Evolutionary conservation across 441 rosid species (phyloP).

Genomic region (Syzygium malaccense): DNA sequence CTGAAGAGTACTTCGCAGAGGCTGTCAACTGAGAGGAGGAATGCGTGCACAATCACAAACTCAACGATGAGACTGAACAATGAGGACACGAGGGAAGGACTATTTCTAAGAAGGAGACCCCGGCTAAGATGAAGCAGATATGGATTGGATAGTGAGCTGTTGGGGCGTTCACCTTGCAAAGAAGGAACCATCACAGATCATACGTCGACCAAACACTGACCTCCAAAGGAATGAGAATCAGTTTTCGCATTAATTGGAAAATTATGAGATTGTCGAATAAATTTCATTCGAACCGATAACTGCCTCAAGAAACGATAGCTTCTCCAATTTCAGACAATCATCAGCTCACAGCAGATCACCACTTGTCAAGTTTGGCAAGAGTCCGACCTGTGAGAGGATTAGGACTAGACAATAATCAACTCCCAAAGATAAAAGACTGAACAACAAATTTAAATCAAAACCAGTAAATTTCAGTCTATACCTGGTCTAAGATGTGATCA

Average conservation of each 20-base stretch:
- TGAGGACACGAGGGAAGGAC: background rate
- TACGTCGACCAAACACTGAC: background rate
- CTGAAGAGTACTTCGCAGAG: background rate
- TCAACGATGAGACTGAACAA: background rate
- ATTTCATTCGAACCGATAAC: background rate
- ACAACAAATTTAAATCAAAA: background rate
- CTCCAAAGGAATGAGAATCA: background rate
- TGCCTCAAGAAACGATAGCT: background rate
- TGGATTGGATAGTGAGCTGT: background rate
- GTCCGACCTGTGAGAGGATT: background rate
- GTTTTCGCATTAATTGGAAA: background rate
- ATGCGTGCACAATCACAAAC: background rate
- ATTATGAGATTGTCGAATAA: background rate
- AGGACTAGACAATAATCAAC: background rate
- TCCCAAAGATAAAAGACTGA: background rate
- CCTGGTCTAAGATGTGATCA: background rate
- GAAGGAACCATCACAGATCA: background rate
- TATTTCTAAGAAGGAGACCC: background rate
- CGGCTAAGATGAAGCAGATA: background rate
- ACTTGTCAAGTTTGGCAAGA: background rate
- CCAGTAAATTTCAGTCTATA: background rate
- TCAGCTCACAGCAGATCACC: background rate
- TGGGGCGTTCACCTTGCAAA: background rate
- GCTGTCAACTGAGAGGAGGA: background rate
- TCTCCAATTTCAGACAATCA: background rate